A percentile compares a stretch with the other conserved stretches of the same genome.
phyloP scores from a whole-genome alignment of 2,329 filamentous ascomycete genomes.

The Trichoderma polysporum region DNA sequence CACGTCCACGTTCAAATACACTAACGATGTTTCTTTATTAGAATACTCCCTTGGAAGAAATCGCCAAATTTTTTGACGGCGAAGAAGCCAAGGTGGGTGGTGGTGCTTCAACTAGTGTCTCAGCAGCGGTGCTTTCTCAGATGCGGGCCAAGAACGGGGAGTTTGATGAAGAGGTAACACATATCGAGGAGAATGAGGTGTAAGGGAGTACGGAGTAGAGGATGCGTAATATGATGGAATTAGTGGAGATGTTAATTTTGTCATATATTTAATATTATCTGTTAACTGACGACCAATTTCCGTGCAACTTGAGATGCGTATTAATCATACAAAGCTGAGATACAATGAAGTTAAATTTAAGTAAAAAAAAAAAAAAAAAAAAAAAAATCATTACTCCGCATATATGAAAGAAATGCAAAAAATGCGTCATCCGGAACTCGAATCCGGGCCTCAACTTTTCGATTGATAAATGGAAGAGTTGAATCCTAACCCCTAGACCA shows the following conservation, averaged over 20 bases:
- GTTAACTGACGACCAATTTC: too few relatives aligned
- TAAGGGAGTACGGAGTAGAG: too few relatives aligned
- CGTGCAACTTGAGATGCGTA: background rate
- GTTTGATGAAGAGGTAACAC: background rate
- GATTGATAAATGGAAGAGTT: slow-evolving; percentile 18
- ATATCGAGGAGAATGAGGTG: background rate
- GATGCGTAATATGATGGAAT: background rate
- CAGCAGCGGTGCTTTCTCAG: slow-evolving; percentile 6
- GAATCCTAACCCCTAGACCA: slow-evolving; percentile 23
- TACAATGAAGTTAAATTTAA: background rate
- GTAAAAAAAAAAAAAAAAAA: background rate
- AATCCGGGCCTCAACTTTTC: slow-evolving; percentile 23
- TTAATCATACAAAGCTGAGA: background rate
- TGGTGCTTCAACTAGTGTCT: background rate
- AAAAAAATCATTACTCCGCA: background rate
- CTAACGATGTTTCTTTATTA: background rate
- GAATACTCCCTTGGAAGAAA: slow-evolving; percentile 13
- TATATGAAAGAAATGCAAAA: background rate
- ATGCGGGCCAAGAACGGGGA: background rate
- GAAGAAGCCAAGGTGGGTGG: slow-evolving; percentile 15
- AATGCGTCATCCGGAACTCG: slow-evolving; percentile 22
- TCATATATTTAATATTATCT: too few relatives aligned
- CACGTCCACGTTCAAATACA: background rate
- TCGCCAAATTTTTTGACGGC: slow-evolving; percentile 14
- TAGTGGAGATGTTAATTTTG: background rate